Percentiles rank a stretch among this genome's conserved stretches.
Conservation (phyloP, 352 stramenopile genomes). For the Phytophthora melonis region DNA sequence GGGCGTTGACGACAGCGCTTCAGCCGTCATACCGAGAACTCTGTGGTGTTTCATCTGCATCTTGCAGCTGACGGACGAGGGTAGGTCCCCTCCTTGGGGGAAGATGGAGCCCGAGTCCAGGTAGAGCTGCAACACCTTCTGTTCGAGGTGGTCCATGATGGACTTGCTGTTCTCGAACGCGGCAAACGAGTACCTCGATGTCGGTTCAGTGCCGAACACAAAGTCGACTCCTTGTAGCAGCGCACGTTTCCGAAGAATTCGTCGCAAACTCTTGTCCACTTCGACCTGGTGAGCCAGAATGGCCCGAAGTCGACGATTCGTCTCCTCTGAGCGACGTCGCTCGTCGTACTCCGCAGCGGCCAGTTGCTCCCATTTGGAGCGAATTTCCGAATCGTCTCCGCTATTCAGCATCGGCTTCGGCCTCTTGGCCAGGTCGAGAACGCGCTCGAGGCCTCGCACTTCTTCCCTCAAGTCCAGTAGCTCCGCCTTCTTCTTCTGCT, state of each 20-base stretch:
- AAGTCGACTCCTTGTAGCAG: conserved; percentile 30
- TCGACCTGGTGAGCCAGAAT: conserved; percentile 21
- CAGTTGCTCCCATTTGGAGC: conserved; percentile 18
- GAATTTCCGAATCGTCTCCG: not conserved
- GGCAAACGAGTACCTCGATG: conserved; percentile 22
- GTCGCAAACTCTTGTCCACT: conserved; percentile 23
- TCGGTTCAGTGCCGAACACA: conserved; percentile 32
- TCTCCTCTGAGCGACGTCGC: conserved; percentile 16
- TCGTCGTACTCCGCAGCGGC: conserved; percentile 7
- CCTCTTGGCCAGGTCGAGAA: conserved; percentile 2
- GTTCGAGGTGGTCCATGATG: conserved; percentile 22
- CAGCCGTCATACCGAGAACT: conserved; percentile 8
- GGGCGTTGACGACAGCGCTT: conserved; percentile 29
- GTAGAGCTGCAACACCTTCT: conserved; percentile 23
- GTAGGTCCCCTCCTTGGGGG: too few species aligned
- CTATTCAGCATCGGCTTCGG: not conserved
- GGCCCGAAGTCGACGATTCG: conserved; percentile 21
- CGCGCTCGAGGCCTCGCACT: conserved; percentile 6
- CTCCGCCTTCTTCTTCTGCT: conserved; percentile 1
- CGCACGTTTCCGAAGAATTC: conserved; percentile 18
- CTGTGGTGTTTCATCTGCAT: conserved; percentile 27
- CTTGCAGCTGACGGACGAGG: conserved; percentile 5
- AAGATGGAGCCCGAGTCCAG: conserved; percentile 17
- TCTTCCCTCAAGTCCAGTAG: not conserved
- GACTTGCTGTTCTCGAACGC: conserved; percentile 29